phyloP scores from a whole-genome alignment of 345 rosid genomes.

The Microthlaspi erraticum region DNA sequence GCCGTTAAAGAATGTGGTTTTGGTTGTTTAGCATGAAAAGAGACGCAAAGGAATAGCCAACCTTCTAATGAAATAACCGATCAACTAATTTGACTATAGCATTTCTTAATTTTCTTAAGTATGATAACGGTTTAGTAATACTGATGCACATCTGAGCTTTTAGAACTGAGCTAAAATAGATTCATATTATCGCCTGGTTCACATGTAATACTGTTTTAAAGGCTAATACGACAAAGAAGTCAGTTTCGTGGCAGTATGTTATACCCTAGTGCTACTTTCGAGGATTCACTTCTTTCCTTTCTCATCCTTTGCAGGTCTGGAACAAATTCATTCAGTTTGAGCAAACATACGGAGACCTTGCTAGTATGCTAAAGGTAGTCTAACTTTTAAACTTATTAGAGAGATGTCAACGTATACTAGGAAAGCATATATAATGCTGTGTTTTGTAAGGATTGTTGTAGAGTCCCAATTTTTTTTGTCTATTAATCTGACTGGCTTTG shows the following conservation, averaged over 20 bases:
- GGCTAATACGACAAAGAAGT: constrained; percentile 6
- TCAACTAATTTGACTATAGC: constrained; percentile 13
- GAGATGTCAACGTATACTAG: constrained; percentile 3
- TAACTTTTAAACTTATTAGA: constrained; percentile 26
- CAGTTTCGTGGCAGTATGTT: not conserved
- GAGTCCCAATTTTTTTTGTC: constrained; percentile 1
- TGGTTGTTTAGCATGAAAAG: constrained; percentile 21
- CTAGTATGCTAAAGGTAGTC: constrained; percentile 87
- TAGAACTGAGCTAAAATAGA: not conserved
- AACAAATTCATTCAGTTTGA: constrained; percentile 80
- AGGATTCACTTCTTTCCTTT: constrained; percentile 16
- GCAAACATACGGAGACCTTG: constrained; percentile 92
- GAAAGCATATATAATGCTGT: not conserved
- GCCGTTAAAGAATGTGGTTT: not conserved
- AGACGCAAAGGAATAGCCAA: not conserved
- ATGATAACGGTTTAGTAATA: constrained; percentile 6
- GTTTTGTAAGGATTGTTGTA: constrained; percentile 13
- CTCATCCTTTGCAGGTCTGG: constrained; percentile 72
- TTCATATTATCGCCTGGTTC: constrained; percentile 3
- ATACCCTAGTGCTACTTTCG: constrained; percentile 17
- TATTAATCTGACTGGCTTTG: constrained; percentile 14
- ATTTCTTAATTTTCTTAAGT: constrained; percentile 19
- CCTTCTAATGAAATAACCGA: constrained; percentile 13
- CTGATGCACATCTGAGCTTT: constrained; percentile 1
- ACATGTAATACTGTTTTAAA: constrained; percentile 19